Conservation (phyloP, 1,284 basidiomycete species). For the Moesziomyces antarcticus region DNA sequence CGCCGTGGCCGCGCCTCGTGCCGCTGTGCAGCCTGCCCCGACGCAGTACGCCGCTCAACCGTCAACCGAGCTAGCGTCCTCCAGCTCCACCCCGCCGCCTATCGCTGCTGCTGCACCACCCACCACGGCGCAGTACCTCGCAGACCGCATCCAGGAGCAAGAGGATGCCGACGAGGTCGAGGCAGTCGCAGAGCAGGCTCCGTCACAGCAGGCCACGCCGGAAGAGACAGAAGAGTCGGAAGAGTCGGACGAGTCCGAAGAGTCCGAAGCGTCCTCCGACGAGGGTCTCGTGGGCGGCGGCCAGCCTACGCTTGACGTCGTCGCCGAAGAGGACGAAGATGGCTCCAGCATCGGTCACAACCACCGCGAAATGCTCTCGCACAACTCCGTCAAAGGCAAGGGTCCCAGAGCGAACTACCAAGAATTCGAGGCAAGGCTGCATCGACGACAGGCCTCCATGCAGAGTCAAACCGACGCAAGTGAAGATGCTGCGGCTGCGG, state of each 20-base stretch:
- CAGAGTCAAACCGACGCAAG: conserved; percentile 11
- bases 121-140: conserved; percentile 32
- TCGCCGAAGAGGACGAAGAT: conserved; percentile 60
- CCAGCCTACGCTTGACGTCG: conserved; percentile 45
- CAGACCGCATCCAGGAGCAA: conserved; percentile 32
- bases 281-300: conserved; percentile 31
- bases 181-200: background rate
- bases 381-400: conserved; percentile 29
- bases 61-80: background rate
- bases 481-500: conserved; percentile 2
- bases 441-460: conserved; percentile 30
- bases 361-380: conserved; percentile 52
- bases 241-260: conserved; percentile 24
- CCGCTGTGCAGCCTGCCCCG: background rate
- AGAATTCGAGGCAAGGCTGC: conserved; percentile 28
- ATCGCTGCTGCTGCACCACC: conserved; percentile 4
- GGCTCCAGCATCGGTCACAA: conserved; percentile 41
- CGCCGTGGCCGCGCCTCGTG: conserved; percentile 19
- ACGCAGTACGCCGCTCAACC: background rate
- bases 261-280: conserved; percentile 22
- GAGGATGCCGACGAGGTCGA: conserved; percentile 17
- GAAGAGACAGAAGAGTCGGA: conserved; percentile 28
- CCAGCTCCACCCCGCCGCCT: background rate
- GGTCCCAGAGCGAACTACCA: conserved; percentile 29
- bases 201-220: conserved; percentile 9